Conservation (phyloP, 352 stramenopile genomes). For the Phytopythium kandeliae region DNA sequence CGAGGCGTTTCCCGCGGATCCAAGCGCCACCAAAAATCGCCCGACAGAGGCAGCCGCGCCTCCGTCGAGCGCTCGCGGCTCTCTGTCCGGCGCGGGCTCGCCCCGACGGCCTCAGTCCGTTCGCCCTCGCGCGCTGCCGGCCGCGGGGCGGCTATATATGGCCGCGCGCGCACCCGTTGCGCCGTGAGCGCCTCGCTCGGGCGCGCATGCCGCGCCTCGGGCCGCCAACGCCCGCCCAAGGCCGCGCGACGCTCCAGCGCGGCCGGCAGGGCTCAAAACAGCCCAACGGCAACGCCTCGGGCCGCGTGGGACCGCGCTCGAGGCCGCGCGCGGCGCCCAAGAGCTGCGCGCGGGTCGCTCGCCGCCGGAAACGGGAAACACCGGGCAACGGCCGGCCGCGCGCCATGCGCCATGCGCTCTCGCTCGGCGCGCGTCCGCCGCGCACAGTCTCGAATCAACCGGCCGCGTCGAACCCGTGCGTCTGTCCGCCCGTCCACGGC, state of each 20-base stretch:
- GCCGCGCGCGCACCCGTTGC: neutral
- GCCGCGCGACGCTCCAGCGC: conserved; percentile 1
- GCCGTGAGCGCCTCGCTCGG: neutral
- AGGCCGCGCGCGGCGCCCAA: too few species aligned
- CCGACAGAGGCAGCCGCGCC: too few species aligned
- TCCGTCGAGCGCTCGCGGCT: too few species aligned
- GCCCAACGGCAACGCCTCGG: conserved; percentile 3
- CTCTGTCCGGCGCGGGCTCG: neutral
- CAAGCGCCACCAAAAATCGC: neutral
- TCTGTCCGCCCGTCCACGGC: neutral
- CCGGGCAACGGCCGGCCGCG: too few species aligned
- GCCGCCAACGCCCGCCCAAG: neutral
- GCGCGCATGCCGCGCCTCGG: neutral
- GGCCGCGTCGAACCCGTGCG: neutral
- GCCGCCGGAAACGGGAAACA: conserved; percentile 1
- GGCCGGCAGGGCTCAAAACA: conserved; percentile 5
- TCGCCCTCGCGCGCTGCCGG: neutral
- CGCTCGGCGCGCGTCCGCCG: too few species aligned
- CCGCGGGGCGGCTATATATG: neutral
- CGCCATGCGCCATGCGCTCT: too few species aligned
- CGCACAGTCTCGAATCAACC: conserved; percentile 1
- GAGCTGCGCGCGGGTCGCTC: too few species aligned
- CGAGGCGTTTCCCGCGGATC: too few species aligned
- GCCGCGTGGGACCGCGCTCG: conserved; percentile 1
- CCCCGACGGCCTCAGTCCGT: neutral